Evolutionary conservation across 345 rosid species (phyloP).

Genomic region (Eucalyptus sp.): DNA sequence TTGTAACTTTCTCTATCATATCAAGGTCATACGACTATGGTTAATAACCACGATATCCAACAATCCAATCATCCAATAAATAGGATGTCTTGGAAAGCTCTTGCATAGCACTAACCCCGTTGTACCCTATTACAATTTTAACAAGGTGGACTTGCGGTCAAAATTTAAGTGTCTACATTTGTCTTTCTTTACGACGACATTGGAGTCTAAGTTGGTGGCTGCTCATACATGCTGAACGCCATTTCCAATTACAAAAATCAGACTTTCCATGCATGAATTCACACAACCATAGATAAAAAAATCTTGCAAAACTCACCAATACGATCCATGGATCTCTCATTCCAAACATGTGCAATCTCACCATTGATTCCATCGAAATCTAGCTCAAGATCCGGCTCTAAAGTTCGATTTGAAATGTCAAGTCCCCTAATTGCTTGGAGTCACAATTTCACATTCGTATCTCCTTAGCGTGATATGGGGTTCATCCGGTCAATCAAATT

Average conservation of each 20-base stretch:
- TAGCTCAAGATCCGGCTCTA: rapidly evolving
- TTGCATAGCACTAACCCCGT: background rate
- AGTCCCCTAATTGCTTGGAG: background rate
- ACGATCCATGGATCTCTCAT: too few relatives aligned
- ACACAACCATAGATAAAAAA: too few relatives aligned
- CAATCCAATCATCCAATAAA: background rate
- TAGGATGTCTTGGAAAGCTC: background rate
- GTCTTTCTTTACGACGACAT: background rate
- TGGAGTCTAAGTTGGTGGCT: too few relatives aligned
- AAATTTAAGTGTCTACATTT: background rate
- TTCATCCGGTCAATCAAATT: background rate
- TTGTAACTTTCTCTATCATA: background rate
- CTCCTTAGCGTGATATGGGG: background rate
- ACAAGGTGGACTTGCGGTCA: rapidly evolving
- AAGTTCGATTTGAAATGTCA: background rate
- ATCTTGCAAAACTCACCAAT: too few relatives aligned
- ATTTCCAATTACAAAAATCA: too few relatives aligned
- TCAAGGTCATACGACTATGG: rapidly evolving
- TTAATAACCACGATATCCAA: too few relatives aligned
- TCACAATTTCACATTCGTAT: background rate
- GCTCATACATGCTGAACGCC: too few relatives aligned
- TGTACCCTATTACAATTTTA: too few relatives aligned
- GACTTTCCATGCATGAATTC: too few relatives aligned
- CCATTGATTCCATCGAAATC: background rate
- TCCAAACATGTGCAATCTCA: background rate